Evolutionary conservation across 176 grass and related monocot genomes (phyloP), one percentile per base, ranked within the genome.

Genomic region (Avena eriantha): DNA sequence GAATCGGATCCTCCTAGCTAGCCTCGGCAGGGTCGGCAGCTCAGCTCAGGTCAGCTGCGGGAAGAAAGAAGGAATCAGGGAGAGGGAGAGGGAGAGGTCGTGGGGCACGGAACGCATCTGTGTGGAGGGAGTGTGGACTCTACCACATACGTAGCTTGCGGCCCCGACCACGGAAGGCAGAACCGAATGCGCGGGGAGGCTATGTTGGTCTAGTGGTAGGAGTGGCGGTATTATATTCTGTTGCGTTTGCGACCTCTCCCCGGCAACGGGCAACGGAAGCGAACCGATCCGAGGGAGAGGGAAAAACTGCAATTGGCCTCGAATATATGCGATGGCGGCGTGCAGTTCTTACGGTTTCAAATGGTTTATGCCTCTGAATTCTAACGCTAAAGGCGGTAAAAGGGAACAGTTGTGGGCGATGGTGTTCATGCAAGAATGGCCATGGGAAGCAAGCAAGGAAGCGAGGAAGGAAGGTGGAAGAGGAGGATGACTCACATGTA

Each of bases 131-230:
- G 36, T 39, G 5, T 39, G 36, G 39, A 41, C 39, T 41, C 39
- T 41, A 7, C 5, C 7, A 41, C 36, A 39, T 39, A 39, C 39
- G 39, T 58, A 16, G 61, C 34, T 76, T 76, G 79, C 36, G 79
- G 24, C n/a, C 43, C 53, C 74, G 64, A 72, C 87, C 64, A 84
- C 24, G 81, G 55, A 84, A 84, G 48, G 81, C 74, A 79, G 31
- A 39, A 53, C 74, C 53, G 23, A 47, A 50, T 55, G 15, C 13
- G 7, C 14, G 12, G 23, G 29, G 29, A 29, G 29, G 73, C 15
- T 26, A 26, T 3, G 8, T 46, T 47, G 0, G 2, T 49, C 51
- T 18, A 54, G 16, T 53, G 13, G 49, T 53, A 53, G 50, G 16
- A 55, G 53, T 1, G 18, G 4, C 0, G 19, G 22, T 76, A 10